Evolutionary conservation across 208 protist genomes (phyloP), one percentile per base, ranked within the genome.

Genomic region (Leishmania arabica): DNA sequence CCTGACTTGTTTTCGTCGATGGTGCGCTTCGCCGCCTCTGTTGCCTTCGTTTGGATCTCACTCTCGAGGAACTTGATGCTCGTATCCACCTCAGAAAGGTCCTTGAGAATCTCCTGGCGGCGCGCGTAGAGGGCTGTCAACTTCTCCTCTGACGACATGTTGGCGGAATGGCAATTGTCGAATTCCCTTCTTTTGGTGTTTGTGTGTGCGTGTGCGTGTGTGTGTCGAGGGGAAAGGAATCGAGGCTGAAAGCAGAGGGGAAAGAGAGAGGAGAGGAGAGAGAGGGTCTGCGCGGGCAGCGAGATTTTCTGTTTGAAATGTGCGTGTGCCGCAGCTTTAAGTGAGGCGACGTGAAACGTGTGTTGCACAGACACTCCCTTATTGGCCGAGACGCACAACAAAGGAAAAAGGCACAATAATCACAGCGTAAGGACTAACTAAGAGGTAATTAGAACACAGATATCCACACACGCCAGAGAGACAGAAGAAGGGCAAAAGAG

Each of bases 51-150:
- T 17, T 90, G 86, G 7, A 96, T 89, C 53, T 95, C 85, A 13
- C 86, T 80, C 80, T 98, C 93, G 2, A 95, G 53, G 53, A 66
- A 54, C 71, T 90, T 89, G 60, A 96, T 96, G 37, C 78, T 87
- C 9, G 71, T 84, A 80, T 98, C 94, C 7, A 98, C 88, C 62
- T 98, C 95, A 19, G 86, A 79, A 0, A 98, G 87, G 71, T 98
- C 82, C 80, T 95, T 95, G 56, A 96, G 74, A 19, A 98, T 81
- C 70, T 94, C 87, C 75, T 95, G 90, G 11, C 95, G 88, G 62
- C 88, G 88, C 21, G 90, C 80, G 84, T 98, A 98, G 49, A 96
- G 91, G 31, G 80, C 85, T 3, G 88, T 90, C 15, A 98, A 78
- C 31, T 66, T 80, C 31, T 94, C 92, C 68, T 98, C 95, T 53